Percentiles rank a stretch among this genome's conserved stretches.
Conservation (phyloP, 257 asterid species). For the Ajuga chamaepitys region DNA sequence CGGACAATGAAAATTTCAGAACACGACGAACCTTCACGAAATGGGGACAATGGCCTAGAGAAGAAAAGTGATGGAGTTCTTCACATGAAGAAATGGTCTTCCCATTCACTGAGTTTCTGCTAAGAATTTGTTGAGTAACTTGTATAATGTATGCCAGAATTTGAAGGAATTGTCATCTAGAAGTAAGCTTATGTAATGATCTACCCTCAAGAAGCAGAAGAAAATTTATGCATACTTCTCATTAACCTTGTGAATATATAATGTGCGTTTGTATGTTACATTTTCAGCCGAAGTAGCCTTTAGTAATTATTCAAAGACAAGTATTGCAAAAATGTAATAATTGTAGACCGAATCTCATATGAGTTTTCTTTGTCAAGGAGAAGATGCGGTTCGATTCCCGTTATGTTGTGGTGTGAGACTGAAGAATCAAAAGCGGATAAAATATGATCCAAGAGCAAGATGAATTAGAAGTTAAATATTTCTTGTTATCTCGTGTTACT, state of each 20-base stretch:
- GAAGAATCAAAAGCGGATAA: neutral
- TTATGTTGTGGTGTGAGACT: too few species aligned
- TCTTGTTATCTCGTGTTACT: too few species aligned
- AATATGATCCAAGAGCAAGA: neutral
- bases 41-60: too few species aligned
- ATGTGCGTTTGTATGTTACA: neutral
- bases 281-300: neutral
- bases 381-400: too few species aligned
- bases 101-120: neutral
- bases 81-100: slow-evolving; percentile 1
- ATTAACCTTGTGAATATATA: neutral
- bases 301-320: neutral
- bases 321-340: neutral
- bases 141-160: neutral
- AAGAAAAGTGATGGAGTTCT: too few species aligned
- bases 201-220: neutral
- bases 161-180: neutral
- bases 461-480: neutral
- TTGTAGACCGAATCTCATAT: neutral
- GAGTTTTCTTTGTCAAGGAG: neutral
- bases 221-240: neutral
- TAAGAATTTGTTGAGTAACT: neutral
- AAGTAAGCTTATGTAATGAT: slow-evolving; percentile 9
- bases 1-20: too few species aligned
- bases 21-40: too few species aligned